A percentile compares a stretch with the other conserved stretches of the same genome.
phyloP scores from a whole-genome alignment of 768 basidiomycete genomes.

The Agaricus blazei region DNA sequence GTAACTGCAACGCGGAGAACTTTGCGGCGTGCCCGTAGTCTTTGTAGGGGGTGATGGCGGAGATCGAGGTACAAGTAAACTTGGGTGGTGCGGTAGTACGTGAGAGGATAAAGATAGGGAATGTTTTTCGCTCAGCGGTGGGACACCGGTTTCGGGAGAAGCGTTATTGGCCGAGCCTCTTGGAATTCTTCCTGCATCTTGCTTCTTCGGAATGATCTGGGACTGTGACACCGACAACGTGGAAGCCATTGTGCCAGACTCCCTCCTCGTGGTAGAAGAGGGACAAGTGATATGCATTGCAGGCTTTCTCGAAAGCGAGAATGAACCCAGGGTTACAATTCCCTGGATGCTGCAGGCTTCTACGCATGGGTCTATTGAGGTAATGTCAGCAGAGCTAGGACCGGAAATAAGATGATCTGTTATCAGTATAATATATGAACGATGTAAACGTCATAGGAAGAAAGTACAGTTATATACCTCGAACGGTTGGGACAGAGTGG shows the following conservation, averaged over 20 bases:
- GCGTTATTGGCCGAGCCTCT: neutral
- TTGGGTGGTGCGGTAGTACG: neutral
- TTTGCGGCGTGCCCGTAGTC: neutral
- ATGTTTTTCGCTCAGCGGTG: neutral
- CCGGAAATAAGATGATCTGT: constrained; percentile 1
- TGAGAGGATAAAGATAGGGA: neutral
- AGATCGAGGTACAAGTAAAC: neutral
- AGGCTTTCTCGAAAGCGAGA: neutral
- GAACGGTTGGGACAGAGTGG: neutral
- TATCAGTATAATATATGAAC: neutral
- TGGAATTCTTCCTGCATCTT: neutral
- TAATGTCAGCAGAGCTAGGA: constrained; percentile 8
- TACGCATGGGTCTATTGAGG: constrained; percentile 8
- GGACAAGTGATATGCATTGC: neutral
- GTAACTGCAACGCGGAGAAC: constrained; percentile 4
- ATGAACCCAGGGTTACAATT: neutral
- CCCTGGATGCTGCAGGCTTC: neutral
- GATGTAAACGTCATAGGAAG: neutral
- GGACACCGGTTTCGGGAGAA: neutral
- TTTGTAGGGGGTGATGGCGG: neutral
- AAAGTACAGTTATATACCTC: constrained; percentile 4
- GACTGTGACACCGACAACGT: neutral
- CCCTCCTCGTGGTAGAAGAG: neutral
- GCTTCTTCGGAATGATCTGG: neutral
- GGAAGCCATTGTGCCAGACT: neutral